Conservation (phyloP, 1,284 basidiomycete genomes). For the Fomitopsis pinicola region DNA sequence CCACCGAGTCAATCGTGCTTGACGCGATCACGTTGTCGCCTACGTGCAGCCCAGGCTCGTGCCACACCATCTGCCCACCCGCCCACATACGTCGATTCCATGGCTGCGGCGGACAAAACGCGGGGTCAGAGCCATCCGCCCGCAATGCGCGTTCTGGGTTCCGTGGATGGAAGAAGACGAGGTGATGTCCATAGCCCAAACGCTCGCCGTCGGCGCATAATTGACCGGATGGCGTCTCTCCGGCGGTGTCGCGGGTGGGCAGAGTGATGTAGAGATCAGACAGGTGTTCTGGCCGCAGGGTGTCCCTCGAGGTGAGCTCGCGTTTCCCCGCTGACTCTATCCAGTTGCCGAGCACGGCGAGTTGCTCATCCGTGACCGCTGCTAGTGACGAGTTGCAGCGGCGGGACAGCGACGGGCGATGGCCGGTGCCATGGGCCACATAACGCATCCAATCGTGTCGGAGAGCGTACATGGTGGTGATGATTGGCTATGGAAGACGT, state of each 20-base stretch:
- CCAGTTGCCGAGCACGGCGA: slow-evolving; percentile 45
- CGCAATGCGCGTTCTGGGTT: slow-evolving; percentile 55
- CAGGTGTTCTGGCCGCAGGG: slow-evolving; percentile 46
- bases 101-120: slow-evolving; percentile 69
- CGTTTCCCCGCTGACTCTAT: slow-evolving; percentile 35
- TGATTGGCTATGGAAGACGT: background rate
- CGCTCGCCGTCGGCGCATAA: slow-evolving; percentile 33
- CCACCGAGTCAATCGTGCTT: slow-evolving; percentile 50
- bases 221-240: slow-evolving; percentile 19
- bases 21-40: slow-evolving; percentile 50
- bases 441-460: background rate
- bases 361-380: slow-evolving; percentile 8
- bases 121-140: slow-evolving; percentile 67
- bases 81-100: slow-evolving; percentile 85
- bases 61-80: slow-evolving; percentile 69
- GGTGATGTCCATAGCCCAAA: slow-evolving; percentile 63
- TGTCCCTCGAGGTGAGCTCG: slow-evolving; percentile 38
- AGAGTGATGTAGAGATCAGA: slow-evolving; percentile 64
- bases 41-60: slow-evolving; percentile 44
- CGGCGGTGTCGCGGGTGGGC: slow-evolving; percentile 61
- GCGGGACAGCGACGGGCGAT: slow-evolving; percentile 1
- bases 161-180: slow-evolving; percentile 72
- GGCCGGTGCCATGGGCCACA: background rate
- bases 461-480: background rate
- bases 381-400: slow-evolving; percentile 12